Conservation (phyloP, 164 flowering plant species). For the Malania oleifera region DNA sequence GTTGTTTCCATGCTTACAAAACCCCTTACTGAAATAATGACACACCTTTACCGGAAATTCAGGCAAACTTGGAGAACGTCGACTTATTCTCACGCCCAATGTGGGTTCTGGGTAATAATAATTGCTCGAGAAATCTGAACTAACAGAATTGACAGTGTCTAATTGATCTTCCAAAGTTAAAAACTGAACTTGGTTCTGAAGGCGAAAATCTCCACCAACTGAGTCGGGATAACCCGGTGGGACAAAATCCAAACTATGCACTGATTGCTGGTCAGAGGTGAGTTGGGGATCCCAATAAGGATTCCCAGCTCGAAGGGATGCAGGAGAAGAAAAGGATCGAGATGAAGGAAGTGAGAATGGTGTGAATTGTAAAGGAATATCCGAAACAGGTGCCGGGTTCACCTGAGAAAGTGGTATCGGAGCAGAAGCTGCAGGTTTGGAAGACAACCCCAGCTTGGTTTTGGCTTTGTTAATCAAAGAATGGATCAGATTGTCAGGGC, state of each 20-base stretch:
- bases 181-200: neutral
- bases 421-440: neutral
- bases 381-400: neutral
- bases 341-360: slow-evolving; percentile 10
- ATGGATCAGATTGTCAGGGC: neutral
- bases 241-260: neutral
- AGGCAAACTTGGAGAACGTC: slow-evolving; percentile 28
- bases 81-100: slow-evolving; percentile 14
- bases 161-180: slow-evolving; percentile 18
- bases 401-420: neutral
- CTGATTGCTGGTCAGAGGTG: neutral
- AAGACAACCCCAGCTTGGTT: neutral
- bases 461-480: too few species aligned
- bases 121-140: slow-evolving; percentile 15
- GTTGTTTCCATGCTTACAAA: slow-evolving; percentile 71
- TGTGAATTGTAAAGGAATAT: neutral
- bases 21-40: slow-evolving; percentile 69
- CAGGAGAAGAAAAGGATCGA: slow-evolving; percentile 18
- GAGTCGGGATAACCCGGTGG: neutral
- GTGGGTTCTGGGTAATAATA: slow-evolving; percentile 17
- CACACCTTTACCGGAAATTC: neutral
- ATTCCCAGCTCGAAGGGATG: slow-evolving; percentile 1
- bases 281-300: neutral
- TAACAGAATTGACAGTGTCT: slow-evolving; percentile 13
- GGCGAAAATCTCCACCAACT: neutral